Base-by-base conservation (phyloP, 2,329 filamentous ascomycete genomes). In the Laburnicola sp. region DNA sequence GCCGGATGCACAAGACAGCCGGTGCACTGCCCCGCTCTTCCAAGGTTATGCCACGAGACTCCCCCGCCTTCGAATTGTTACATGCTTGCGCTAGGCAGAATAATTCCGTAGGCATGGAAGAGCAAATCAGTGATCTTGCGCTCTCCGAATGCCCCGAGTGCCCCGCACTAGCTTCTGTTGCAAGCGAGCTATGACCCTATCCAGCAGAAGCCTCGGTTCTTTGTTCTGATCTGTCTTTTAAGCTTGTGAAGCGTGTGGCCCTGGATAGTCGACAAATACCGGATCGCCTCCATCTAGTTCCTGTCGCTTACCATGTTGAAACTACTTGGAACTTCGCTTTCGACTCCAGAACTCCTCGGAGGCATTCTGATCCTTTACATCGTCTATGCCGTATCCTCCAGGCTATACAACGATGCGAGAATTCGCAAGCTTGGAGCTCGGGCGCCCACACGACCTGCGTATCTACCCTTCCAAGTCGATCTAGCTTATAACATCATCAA, bases 401-500 rank as follows among this genome's bases (percentile, higher is more conserved):
- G 58, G 21, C 27, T 75, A 47, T 58, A 62, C 30, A 49, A 59
- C 41, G 71, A 76, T 55, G 59, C 62, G 25, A 72, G 64, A 45
- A 75, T 80, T 49, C 58, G 63, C 27, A 60, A 59, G 10, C 69
- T 80, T n/a, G 78, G 78, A 35, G 65, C 66, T 16, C 74, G 73
- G 53, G 86, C 76, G 2, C 72, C 75, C 1, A 50, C 64, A 6
- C 61, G 73, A 32, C 65, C 57, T 2, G 71, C 69, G 3, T 75
- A 71, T 49, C 58, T 73, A 5, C 77, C 77, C 1, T 69, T 66
- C 35, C 88, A 86, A 40, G 57, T 92, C 36, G 87, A 89, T 58
- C 76, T 90, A 53, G 74, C 91, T 28, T 77, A 75, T 61, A 66
- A 73, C n/a, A 79, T 81, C n/a, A 64, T 90, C 38, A 71, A 71